Conservation (phyloP, 768 basidiomycete genomes). For the Amanita jacksonii region DNA sequence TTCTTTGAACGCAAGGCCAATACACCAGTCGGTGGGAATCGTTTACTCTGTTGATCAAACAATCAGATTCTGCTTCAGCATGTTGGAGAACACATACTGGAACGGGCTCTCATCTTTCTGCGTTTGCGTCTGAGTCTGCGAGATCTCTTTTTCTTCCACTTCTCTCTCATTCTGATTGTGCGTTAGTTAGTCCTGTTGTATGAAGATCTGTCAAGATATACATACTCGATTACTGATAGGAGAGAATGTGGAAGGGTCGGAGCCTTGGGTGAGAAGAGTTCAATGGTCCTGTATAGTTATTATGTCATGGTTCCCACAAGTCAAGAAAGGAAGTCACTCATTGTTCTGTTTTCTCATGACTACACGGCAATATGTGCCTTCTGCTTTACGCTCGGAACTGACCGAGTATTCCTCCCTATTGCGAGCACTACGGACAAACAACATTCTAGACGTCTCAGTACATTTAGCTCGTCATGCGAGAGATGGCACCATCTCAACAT, state of each 20-base stretch:
- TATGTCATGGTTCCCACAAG: conserved; percentile 26
- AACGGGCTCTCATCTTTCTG: conserved; percentile 94
- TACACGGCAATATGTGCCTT: conserved; percentile 34
- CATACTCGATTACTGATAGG: conserved; percentile 25
- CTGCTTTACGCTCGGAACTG: conserved; percentile 51
- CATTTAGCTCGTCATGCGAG: conserved; percentile 25
- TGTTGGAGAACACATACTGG: conserved; percentile 50
- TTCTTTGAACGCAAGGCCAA: conserved; percentile 12
- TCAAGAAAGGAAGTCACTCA: background rate
- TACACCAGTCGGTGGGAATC: conserved; percentile 10
- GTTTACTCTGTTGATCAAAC: conserved; percentile 27
- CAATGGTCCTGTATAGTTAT: conserved; percentile 32
- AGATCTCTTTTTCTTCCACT: conserved; percentile 96
- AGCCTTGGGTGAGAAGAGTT: conserved; percentile 6
- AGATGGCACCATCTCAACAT: conserved; percentile 11
- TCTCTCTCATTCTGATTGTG: conserved; percentile 73
- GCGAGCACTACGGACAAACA: conserved; percentile 49
- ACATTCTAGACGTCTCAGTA: conserved; percentile 46
- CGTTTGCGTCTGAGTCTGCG: conserved; percentile 89
- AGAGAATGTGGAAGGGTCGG: conserved; percentile 16
- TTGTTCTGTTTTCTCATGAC: background rate
- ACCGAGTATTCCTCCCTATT: conserved; percentile 59
- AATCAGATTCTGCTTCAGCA: background rate
- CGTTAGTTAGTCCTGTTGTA: background rate
- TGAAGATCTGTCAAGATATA: conserved; percentile 4